A percentile compares a stretch with the other conserved stretches of the same genome.
Evolutionary conservation across 164 flowering plant species (phyloP).

Genomic region (Stephania cephalantha): DNA sequence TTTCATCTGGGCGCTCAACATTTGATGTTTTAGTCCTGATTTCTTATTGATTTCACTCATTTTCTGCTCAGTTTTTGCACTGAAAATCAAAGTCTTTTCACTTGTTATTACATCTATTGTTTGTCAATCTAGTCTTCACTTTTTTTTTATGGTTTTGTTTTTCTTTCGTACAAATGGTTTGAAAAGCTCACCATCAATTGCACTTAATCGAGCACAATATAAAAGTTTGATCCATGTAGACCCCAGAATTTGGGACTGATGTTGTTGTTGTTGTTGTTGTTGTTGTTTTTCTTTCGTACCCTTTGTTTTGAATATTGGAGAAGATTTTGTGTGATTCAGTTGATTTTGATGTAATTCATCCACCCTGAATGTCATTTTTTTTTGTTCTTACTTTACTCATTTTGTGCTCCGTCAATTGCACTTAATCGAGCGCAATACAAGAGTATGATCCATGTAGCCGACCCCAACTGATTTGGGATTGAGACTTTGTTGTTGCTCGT

Average conservation of each 20-base stretch:
- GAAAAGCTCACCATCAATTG: too few species aligned
- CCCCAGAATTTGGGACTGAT: too few species aligned
- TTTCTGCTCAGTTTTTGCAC: too few species aligned
- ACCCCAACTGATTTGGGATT: background rate
- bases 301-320: background rate
- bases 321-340: background rate
- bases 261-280: background rate
- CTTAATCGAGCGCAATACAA: too few species aligned
- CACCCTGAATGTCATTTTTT: background rate
- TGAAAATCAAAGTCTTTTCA: background rate
- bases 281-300: background rate
- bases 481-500: too few species aligned
- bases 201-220: too few species aligned
- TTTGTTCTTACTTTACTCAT: background rate
- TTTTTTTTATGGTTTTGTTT: background rate
- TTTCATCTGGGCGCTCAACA: background rate
- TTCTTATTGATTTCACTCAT: background rate
- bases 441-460: too few species aligned
- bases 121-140: background rate
- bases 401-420: too few species aligned
- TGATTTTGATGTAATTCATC: conserved; percentile 4
- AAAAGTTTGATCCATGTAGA: too few species aligned
- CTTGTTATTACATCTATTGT: background rate
- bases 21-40: background rate
- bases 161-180: background rate